Evolutionary conservation across 345 rosid species (phyloP).

Genomic region (Gossypium rotundifolium): DNA sequence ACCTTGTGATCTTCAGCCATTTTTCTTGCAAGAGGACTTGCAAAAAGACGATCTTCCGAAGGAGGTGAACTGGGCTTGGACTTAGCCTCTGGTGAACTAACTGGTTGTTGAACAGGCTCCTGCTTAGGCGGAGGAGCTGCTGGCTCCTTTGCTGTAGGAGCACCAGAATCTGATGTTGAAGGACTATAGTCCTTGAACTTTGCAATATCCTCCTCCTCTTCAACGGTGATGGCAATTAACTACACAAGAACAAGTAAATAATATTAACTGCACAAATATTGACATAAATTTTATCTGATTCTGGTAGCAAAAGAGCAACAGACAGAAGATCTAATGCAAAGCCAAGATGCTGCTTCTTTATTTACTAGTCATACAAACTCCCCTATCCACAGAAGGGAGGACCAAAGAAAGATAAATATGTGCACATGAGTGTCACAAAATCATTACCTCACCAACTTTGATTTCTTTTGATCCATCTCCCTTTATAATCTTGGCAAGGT

Average conservation of each 20-base stretch:
- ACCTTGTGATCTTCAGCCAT: slow-evolving; percentile 85
- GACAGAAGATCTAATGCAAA: not conserved
- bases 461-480: slow-evolving; percentile 89
- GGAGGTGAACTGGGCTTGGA: slow-evolving; percentile 45
- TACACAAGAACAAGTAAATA: slow-evolving; percentile 18
- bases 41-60: slow-evolving; percentile 64
- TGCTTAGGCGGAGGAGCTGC: slow-evolving; percentile 50
- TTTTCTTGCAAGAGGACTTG: slow-evolving; percentile 91
- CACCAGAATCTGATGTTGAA: slow-evolving; percentile 36
- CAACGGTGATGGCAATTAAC: slow-evolving; percentile 87
- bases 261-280: slow-evolving; percentile 3
- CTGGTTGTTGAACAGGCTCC: slow-evolving; percentile 53
- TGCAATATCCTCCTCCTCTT: slow-evolving; percentile 76
- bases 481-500: slow-evolving; percentile 82
- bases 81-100: slow-evolving; percentile 55
- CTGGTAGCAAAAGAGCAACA: not conserved
- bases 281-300: not conserved
- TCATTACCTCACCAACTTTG: slow-evolving; percentile 87
- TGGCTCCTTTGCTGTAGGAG: slow-evolving; percentile 38
- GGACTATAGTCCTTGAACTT: slow-evolving; percentile 90
- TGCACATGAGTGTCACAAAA: not conserved
- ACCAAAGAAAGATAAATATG: not conserved
- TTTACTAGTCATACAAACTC: not conserved
- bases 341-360: not conserved
- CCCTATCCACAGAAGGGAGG: slow-evolving; percentile 5